phyloP scores from a whole-genome alignment of 345 rosid genomes.

The Orychophragmus violaceus region DNA sequence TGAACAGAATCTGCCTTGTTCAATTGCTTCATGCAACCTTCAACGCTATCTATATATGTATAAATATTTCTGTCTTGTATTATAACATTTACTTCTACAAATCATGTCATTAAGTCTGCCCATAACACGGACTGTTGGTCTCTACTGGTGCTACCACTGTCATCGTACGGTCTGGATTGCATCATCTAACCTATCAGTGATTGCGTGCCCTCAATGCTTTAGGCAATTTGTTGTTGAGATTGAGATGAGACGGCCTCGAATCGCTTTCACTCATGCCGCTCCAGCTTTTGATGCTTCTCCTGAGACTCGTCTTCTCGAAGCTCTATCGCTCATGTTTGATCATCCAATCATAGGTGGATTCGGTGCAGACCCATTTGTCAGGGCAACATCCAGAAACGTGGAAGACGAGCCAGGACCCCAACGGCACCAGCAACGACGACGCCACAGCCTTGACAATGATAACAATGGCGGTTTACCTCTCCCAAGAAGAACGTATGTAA shows the following conservation, averaged over 20 bases:
- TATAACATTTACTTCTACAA: neutral
- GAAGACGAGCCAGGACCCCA: conserved; percentile 5
- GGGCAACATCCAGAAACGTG: conserved; percentile 10
- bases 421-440: conserved; percentile 17
- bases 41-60: conserved; percentile 7
- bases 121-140: conserved; percentile 27
- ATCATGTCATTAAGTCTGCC: conserved; percentile 49
- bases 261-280: conserved; percentile 40
- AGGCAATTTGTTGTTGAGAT: conserved; percentile 53
- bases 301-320: conserved; percentile 62
- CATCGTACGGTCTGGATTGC: conserved; percentile 51
- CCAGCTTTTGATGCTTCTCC: conserved; percentile 63
- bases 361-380: conserved; percentile 16
- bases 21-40: conserved; percentile 20
- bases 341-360: conserved; percentile 39
- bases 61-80: neutral
- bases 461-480: conserved; percentile 22
- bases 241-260: conserved; percentile 39
- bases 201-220: conserved; percentile 53
- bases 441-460: conserved; percentile 34
- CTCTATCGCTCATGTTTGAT: conserved; percentile 58
- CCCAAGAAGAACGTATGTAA: conserved; percentile 47
- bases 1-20: conserved; percentile 12
- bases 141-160: conserved; percentile 83
- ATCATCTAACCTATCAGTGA: conserved; percentile 35